phyloP scores from a whole-genome alignment of 306 rosid species.

The Parietaria judaica region DNA sequence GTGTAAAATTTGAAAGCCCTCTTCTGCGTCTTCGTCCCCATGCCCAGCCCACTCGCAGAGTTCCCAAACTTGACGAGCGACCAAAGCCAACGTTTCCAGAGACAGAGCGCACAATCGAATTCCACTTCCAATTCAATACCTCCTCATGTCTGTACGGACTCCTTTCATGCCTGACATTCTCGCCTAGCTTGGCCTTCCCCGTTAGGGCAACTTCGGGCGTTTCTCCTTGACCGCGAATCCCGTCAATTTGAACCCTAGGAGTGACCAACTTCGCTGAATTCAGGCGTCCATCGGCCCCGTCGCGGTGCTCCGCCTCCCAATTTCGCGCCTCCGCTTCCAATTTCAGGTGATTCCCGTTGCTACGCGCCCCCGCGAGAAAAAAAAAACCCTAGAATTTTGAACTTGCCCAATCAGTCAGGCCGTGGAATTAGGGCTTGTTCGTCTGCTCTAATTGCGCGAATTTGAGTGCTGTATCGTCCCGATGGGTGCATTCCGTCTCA shows the following conservation, averaged over 20 bases:
- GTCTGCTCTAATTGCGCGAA: constrained; percentile 20
- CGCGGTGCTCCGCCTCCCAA: constrained; percentile 50
- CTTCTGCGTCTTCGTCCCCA: constrained; percentile 55
- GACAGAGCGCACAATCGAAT: constrained; percentile 9
- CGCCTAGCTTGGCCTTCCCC: constrained; percentile 12
- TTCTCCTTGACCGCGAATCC: constrained; percentile 19
- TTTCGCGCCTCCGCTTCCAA: constrained; percentile 25
- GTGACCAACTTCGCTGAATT: constrained; percentile 30
- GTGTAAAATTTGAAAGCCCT: constrained; percentile 60
- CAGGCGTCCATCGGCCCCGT: constrained; percentile 16
- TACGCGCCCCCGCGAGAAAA: constrained; percentile 15
- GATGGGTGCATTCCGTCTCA: constrained; percentile 56
- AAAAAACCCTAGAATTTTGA: constrained; percentile 79
- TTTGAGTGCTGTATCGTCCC: constrained; percentile 16
- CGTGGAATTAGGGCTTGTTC: constrained; percentile 44
- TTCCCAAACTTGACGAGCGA: constrained; percentile 23
- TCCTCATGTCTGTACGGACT: constrained; percentile 14
- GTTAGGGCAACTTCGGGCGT: constrained; percentile 43
- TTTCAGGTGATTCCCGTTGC: constrained; percentile 51
- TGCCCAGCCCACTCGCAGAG: constrained; percentile 96
- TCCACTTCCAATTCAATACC: constrained; percentile 18
- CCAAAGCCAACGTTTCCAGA: constrained; percentile 19
- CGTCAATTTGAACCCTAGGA: constrained; percentile 82
- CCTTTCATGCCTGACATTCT: constrained; percentile 61
- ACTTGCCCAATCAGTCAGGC: constrained; percentile 28